phyloP scores from a whole-genome alignment of 192 early-diverging fungal genomes.

The Gryganskiella cystojenkinii region DNA sequence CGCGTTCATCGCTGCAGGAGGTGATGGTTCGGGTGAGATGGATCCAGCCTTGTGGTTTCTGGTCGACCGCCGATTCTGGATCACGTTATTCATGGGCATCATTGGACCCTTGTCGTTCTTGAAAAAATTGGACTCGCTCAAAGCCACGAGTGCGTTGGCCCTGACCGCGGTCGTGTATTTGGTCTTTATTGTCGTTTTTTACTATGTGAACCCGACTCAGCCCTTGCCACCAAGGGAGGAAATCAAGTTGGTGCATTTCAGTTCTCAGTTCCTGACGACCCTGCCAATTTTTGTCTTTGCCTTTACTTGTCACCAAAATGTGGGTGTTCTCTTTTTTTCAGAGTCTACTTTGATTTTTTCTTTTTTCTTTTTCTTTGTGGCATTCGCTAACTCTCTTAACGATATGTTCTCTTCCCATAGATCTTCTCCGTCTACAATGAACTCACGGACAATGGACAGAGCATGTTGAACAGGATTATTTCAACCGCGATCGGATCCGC shows the following conservation, averaged over 20 bases:
- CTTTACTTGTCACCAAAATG: constrained; percentile 99
- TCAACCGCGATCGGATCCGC: constrained; percentile 80
- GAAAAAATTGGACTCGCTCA: constrained; percentile 86
- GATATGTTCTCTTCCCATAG: too few relatives aligned
- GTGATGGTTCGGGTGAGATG: constrained; percentile 38
- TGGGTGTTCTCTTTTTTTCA: constrained; percentile 52
- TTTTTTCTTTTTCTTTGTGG: background rate
- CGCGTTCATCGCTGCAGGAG: constrained; percentile 38
- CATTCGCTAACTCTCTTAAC: too few relatives aligned
- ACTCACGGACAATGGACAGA: constrained; percentile 82
- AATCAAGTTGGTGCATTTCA: constrained; percentile 68
- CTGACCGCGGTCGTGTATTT: constrained; percentile 88
- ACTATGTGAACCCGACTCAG: constrained; percentile 72
- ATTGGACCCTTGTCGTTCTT: constrained; percentile 86
- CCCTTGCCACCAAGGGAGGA: constrained; percentile 67
- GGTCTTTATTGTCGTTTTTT: constrained; percentile 84
- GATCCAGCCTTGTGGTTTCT: constrained; percentile 52
- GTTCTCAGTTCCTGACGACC: constrained; percentile 72
- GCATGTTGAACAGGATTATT: constrained; percentile 76
- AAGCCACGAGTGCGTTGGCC: constrained; percentile 90
- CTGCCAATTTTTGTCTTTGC: constrained; percentile 99
- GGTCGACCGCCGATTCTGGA: constrained; percentile 84
- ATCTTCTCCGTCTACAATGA: constrained; percentile 98
- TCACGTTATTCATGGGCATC: constrained; percentile 77
- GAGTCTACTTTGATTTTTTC: too few relatives aligned